phyloP scores from a whole-genome alignment of 345 rosid species.

The Murraya koenigii region DNA sequence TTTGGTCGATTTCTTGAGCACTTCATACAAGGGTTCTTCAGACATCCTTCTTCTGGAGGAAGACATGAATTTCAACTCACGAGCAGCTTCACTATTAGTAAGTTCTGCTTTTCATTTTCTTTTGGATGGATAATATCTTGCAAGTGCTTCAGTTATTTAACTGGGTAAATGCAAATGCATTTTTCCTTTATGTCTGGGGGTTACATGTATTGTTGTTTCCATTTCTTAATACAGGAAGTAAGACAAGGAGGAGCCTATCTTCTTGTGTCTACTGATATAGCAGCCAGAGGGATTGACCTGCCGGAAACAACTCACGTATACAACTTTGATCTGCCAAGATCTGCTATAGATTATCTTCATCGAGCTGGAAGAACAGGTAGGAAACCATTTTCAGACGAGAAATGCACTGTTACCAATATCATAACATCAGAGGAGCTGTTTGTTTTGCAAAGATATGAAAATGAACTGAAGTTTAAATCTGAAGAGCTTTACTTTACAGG shows the following conservation, averaged over 20 bases:
- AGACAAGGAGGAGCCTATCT: constrained; percentile 77
- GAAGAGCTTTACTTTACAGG: constrained; percentile 45
- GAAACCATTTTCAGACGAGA: constrained; percentile 78
- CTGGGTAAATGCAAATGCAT: not conserved
- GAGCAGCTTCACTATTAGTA: constrained; percentile 81
- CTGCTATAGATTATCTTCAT: constrained; percentile 79
- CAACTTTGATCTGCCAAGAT: constrained; percentile 86
- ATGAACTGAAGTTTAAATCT: constrained; percentile 75
- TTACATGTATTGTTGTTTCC: not conserved
- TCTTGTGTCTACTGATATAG: constrained; percentile 90
- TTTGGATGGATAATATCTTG: not conserved
- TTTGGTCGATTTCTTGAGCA: constrained; percentile 58
- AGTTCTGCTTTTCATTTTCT: constrained; percentile 24
- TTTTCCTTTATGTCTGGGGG: not conserved
- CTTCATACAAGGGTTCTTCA: constrained; percentile 46
- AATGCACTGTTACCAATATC: constrained; percentile 68
- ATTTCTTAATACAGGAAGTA: constrained; percentile 48
- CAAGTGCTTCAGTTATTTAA: not conserved
- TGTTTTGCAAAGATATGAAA: constrained; percentile 83
- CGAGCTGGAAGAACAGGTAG: constrained; percentile 95
- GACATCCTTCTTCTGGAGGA: constrained; percentile 70
- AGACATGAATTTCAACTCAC: constrained; percentile 81
- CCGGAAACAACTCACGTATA: constrained; percentile 87
- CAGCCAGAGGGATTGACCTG: constrained; percentile 89
- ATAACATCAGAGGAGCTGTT: constrained; percentile 70